Conservation (phyloP, 345 rosid species). For the Bruguiera parviflora region DNA sequence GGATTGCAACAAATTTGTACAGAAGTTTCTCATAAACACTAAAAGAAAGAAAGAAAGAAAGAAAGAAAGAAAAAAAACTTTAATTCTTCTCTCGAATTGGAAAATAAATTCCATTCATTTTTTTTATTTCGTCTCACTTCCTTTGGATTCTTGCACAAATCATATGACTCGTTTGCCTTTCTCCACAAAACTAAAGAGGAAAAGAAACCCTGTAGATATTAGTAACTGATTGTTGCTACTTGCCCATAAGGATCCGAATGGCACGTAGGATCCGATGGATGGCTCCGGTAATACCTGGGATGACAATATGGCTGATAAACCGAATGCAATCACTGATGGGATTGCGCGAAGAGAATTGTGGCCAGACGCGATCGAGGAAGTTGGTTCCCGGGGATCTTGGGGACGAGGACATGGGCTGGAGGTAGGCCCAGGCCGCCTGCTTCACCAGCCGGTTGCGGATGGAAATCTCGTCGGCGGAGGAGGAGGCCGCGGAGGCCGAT, state of each 20-base stretch:
- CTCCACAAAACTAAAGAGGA: not conserved
- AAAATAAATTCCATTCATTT: slow-evolving; percentile 1
- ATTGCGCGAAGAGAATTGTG: slow-evolving; percentile 25
- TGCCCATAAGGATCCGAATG: slow-evolving; percentile 19
- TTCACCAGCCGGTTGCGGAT: slow-evolving; percentile 86
- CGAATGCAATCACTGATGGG: slow-evolving; percentile 44
- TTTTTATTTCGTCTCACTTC: not conserved
- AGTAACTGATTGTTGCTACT: slow-evolving; percentile 13
- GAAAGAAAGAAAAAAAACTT: not conserved
- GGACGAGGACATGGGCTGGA: slow-evolving; percentile 64
- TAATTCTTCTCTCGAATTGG: not conserved
- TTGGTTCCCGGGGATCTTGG: slow-evolving; percentile 38
- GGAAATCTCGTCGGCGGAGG: slow-evolving; percentile 52
- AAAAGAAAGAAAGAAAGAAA: not conserved
- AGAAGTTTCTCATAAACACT: slow-evolving; percentile 10
- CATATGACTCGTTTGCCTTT: no score
- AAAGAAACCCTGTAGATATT: no score
- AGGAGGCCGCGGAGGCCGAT: slow-evolving; percentile 24
- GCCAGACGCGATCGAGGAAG: slow-evolving; percentile 52
- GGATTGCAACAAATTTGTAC: slow-evolving; percentile 15
- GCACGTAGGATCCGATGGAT: slow-evolving; percentile 37
- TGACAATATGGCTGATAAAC: slow-evolving; percentile 26
- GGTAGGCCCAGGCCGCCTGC: slow-evolving; percentile 94
- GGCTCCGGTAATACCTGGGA: slow-evolving; percentile 28
- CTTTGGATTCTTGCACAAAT: no score